Conservation (phyloP, 2,329 filamentous ascomycete genomes). For the Xylariaceae sp. region DNA sequence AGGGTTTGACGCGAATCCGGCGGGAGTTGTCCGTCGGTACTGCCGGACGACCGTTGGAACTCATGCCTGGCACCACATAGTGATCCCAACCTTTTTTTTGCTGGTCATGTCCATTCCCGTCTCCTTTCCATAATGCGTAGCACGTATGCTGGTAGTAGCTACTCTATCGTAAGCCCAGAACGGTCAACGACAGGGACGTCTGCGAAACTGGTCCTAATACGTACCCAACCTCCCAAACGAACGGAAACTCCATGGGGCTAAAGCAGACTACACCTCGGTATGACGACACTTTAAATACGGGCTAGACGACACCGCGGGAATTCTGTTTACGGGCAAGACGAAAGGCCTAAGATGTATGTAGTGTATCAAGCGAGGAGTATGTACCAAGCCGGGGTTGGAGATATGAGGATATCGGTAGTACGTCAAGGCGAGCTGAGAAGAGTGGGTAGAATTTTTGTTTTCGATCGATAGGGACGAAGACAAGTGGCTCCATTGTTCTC, state of each 20-base stretch:
- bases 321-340: background rate
- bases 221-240: background rate
- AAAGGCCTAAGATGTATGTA: background rate
- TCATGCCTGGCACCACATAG: constrained; percentile 8
- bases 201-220: background rate
- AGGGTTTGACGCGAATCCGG: constrained; percentile 13
- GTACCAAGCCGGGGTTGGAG: background rate
- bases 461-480: constrained; percentile 13
- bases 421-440: background rate
- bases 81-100: background rate
- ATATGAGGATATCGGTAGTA: background rate
- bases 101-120: constrained; percentile 2
- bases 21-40: constrained; percentile 15
- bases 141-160: background rate
- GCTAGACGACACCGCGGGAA: background rate
- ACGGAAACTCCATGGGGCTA: background rate
- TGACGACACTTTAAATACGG: constrained; percentile 4
- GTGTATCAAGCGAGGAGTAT: background rate
- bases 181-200: background rate
- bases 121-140: background rate
- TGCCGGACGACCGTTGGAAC: constrained; percentile 22
- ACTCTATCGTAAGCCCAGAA: background rate
- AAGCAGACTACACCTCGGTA: constrained; percentile 1
- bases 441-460: constrained; percentile 2
- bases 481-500: constrained; percentile 16